Evolutionary conservation across 768 basidiomycete genomes (phyloP).

Genomic region (Nidularia pulvinata): DNA sequence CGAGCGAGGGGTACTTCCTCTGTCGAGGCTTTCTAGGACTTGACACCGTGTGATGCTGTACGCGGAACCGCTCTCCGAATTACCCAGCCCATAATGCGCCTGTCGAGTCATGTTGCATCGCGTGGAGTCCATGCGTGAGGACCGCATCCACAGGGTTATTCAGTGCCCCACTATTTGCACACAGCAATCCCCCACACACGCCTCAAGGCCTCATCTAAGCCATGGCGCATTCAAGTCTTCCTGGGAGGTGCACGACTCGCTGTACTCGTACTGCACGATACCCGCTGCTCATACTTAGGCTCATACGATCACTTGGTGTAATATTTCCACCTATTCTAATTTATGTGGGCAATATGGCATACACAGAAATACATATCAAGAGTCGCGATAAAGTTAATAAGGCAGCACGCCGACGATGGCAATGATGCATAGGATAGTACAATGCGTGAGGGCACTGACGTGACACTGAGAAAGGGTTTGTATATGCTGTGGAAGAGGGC

Average conservation of each 20-base stretch:
- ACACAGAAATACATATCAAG: conserved; percentile 8
- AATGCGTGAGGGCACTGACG: background rate
- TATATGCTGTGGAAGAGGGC: background rate
- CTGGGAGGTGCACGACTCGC: background rate
- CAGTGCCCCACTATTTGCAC: background rate
- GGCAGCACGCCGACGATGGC: background rate
- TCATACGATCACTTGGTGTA: background rate
- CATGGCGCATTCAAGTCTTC: background rate
- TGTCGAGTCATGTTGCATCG: background rate
- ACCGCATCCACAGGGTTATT: background rate
- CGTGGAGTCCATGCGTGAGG: background rate
- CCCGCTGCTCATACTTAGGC: background rate
- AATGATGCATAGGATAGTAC: background rate
- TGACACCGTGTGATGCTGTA: background rate
- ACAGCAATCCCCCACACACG: background rate
- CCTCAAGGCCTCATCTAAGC: background rate
- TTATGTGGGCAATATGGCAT: conserved; percentile 5
- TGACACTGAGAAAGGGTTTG: background rate
- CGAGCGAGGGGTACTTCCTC: conserved; percentile 85
- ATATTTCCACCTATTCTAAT: background rate
- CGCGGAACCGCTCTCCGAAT: background rate
- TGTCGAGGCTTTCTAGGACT: conserved; percentile 69
- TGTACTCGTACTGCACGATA: background rate
- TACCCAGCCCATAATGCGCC: background rate
- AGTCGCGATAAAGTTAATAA: conserved; percentile 1